Evolutionary conservation across 208 protist species (phyloP).

Genomic region (Acanthamoeba divionensis): DNA sequence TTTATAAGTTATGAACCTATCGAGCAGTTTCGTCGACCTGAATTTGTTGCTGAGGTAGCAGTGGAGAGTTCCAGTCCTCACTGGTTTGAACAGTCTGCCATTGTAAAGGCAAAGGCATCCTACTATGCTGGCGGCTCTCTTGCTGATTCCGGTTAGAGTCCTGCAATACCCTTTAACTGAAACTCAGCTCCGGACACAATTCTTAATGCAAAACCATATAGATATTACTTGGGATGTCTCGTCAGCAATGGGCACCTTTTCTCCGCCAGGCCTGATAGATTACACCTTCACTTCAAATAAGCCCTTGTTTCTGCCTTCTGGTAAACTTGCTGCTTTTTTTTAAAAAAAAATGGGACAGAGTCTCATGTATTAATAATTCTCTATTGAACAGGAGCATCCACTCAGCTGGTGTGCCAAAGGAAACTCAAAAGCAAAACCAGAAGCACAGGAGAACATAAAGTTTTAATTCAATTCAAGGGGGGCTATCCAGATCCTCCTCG

Average conservation of each 20-base stretch:
- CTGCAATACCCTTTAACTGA: too few relatives aligned
- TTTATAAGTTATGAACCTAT: too few relatives aligned
- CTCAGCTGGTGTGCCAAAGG: not conserved
- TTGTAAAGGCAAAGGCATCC: constrained; percentile 42
- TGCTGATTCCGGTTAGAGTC: constrained; percentile 23
- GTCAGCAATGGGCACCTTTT: not conserved
- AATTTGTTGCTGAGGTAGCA: constrained; percentile 28
- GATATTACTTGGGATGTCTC: constrained; percentile 42
- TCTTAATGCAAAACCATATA: too few relatives aligned
- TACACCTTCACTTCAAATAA: not conserved
- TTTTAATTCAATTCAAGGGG: constrained; percentile 43
- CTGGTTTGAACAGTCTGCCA: constrained; percentile 9
- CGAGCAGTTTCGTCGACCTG: constrained; percentile 21
- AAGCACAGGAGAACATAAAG: constrained; percentile 26
- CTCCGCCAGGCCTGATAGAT: constrained; percentile 16
- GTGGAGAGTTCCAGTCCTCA: constrained; percentile 16
- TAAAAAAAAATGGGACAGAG: too few relatives aligned
- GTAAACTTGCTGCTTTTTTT: too few relatives aligned
- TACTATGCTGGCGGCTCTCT: constrained; percentile 42
- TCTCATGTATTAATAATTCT: too few relatives aligned
- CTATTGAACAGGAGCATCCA: too few relatives aligned
- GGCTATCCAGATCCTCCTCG: constrained; percentile 44
- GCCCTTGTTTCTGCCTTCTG: not conserved
- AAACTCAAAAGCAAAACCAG: constrained; percentile 34
- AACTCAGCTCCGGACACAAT: too few relatives aligned